phyloP scores from a whole-genome alignment of 2,329 filamentous ascomycete genomes.

The Furcasterigmium furcatum region DNA sequence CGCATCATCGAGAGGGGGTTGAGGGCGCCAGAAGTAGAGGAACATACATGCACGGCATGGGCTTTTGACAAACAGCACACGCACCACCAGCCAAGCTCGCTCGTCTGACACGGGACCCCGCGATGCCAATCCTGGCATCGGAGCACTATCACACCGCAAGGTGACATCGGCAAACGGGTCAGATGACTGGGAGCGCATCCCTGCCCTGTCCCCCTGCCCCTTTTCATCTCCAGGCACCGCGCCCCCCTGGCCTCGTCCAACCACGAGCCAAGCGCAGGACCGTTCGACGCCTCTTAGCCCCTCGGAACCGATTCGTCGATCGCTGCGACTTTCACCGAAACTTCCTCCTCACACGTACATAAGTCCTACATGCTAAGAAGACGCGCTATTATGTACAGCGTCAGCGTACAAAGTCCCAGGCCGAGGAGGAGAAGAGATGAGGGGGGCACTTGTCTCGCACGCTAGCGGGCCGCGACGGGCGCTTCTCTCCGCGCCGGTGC shows the following conservation, averaged over 20 bases:
- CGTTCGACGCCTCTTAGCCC: neutral
- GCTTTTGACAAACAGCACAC: neutral
- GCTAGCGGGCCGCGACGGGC: conserved; percentile 1
- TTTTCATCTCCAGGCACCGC: neutral
- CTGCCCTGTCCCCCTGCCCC: neutral
- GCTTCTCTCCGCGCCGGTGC: neutral
- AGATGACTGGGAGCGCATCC: neutral
- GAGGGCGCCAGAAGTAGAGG: too few species aligned
- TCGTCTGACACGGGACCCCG: neutral
- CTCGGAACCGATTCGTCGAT: neutral
- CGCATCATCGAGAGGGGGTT: too few species aligned
- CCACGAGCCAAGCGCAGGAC: neutral
- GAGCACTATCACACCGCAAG: conserved; percentile 1
- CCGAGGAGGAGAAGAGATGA: neutral
- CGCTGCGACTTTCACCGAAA: neutral
- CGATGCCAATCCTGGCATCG: conserved; percentile 1
- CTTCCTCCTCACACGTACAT: too few species aligned
- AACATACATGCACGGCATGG: too few species aligned
- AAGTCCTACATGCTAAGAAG: too few species aligned
- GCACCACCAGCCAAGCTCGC: too few species aligned
- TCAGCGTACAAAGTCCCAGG: too few species aligned
- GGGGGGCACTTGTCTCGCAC: neutral
- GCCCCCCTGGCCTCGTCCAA: neutral
- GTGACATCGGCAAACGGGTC: neutral
- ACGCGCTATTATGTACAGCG: too few species aligned